Conservation (phyloP, 129 eudicot genomes). For the Artemisia annua region DNA sequence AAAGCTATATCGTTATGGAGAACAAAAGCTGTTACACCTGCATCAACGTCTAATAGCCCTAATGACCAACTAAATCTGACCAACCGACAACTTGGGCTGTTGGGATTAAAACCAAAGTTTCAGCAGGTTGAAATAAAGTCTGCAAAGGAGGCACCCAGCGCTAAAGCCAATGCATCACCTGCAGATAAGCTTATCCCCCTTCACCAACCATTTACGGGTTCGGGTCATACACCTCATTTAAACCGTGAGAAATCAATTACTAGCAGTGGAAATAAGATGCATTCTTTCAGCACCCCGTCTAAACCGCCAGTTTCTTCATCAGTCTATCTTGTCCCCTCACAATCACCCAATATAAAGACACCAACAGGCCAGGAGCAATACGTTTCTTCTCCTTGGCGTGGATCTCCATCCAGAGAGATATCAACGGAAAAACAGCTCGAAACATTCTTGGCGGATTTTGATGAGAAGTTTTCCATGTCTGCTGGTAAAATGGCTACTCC, state of each 20-base stretch:
- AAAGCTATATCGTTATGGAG: conserved; percentile 64
- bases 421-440: conserved; percentile 77
- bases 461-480: conserved; percentile 73
- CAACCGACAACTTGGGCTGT: conserved; percentile 59
- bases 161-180: conserved; percentile 51
- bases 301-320: conserved; percentile 78
- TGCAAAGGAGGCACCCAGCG: conserved; percentile 61
- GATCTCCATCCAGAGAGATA: conserved; percentile 63
- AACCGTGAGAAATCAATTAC: conserved; percentile 50
- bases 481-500: conserved; percentile 85
- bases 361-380: conserved; percentile 57
- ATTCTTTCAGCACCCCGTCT: conserved; percentile 57
- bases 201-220: conserved; percentile 58
- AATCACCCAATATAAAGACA: conserved; percentile 53
- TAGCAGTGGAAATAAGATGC: conserved; percentile 49
- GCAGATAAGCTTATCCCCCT: conserved; percentile 69
- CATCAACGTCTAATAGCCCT: conserved; percentile 46
- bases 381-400: conserved; percentile 79
- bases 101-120: conserved; percentile 60
- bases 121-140: conserved; percentile 48
- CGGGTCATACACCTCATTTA: conserved; percentile 42
- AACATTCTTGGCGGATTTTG: conserved; percentile 77
- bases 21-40: conserved; percentile 38
- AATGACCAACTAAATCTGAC: conserved; percentile 49
- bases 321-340: conserved; percentile 58